phyloP scores from a whole-genome alignment of 306 rosid genomes.

The Sphenostylis stenocarpa region DNA sequence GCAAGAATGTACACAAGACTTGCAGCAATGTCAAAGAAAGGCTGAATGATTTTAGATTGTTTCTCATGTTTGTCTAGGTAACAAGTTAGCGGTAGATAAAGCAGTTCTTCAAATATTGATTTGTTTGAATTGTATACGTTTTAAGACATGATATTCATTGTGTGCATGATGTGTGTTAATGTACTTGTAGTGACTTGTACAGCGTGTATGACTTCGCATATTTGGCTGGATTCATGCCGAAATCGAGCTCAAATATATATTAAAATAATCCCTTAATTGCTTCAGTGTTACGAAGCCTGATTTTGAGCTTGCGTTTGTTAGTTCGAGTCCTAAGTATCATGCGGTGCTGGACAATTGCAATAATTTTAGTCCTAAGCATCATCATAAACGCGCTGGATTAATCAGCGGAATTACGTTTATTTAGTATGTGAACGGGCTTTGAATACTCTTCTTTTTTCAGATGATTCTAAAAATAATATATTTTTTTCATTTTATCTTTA shows the following conservation, averaged over 20 bases:
- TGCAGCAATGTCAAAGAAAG: slow-evolving; percentile 98
- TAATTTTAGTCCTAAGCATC: no score
- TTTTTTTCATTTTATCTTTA: no score
- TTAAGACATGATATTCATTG: slow-evolving; percentile 25
- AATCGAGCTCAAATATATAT: slow-evolving; percentile 11
- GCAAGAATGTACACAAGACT: slow-evolving; percentile 97
- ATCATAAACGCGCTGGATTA: no score
- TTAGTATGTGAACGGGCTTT: no score
- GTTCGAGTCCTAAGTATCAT: background rate
- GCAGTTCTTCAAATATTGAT: slow-evolving; percentile 5
- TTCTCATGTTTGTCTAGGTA: slow-evolving; percentile 19
- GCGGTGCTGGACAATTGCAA: no score
- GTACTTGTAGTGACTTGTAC: slow-evolving; percentile 20
- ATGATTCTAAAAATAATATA: no score
- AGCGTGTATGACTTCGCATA: slow-evolving; percentile 21
- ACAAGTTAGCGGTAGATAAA: slow-evolving; percentile 21
- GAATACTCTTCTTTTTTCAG: no score
- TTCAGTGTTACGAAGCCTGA: background rate
- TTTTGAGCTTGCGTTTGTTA: background rate
- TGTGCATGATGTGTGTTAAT: slow-evolving; percentile 8
- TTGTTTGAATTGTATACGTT: slow-evolving; percentile 30
- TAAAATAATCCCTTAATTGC: slow-evolving; percentile 21
- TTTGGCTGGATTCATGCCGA: background rate
- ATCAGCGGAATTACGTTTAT: no score
- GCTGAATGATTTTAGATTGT: slow-evolving; percentile 47